Conservation (phyloP, 2,329 filamentous ascomycete genomes). For the Atkinsonella hypoxylon region DNA sequence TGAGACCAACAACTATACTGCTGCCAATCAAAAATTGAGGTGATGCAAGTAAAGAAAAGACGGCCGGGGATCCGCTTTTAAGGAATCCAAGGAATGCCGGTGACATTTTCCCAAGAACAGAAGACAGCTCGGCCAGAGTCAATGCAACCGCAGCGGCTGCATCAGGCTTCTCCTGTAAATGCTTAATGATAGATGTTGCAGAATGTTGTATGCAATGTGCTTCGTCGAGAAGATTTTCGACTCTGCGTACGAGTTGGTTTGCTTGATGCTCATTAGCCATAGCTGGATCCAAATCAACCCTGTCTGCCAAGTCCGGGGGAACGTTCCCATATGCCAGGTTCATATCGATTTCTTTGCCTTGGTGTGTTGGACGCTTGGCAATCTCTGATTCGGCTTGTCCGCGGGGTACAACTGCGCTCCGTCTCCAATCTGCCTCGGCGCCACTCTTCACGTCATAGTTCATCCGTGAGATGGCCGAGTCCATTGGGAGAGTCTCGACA, state of each 20-base stretch:
- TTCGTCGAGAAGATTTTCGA: constrained; percentile 72
- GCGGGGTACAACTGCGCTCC: constrained; percentile 20
- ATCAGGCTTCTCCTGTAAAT: constrained; percentile 61
- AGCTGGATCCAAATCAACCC: constrained; percentile 33
- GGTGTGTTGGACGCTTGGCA: constrained; percentile 12
- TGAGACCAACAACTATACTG: constrained; percentile 82
- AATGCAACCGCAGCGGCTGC: constrained; percentile 89
- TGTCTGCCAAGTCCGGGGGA: constrained; percentile 51
- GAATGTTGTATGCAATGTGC: constrained; percentile 81
- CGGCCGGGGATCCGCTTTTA: constrained; percentile 71
- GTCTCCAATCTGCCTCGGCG: constrained; percentile 6
- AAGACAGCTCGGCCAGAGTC: constrained; percentile 82
- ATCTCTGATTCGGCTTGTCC: constrained; percentile 28
- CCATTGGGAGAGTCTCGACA: constrained; percentile 26
- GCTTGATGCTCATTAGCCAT: constrained; percentile 38
- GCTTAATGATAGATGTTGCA: constrained; percentile 69
- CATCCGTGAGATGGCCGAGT: constrained; percentile 28
- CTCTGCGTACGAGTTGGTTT: constrained; percentile 52
- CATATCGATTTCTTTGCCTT: constrained; percentile 61
- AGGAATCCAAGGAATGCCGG: constrained; percentile 65
- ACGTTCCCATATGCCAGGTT: constrained; percentile 82
- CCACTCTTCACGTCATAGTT: constrained; percentile 18
- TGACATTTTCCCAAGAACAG: constrained; percentile 69
- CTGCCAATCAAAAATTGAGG: constrained; percentile 93
- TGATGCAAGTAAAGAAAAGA: constrained; percentile 75